Base-by-base conservation (phyloP, 805 yeast genomes). In the Hanseniaspora jakobsenii region DNA sequence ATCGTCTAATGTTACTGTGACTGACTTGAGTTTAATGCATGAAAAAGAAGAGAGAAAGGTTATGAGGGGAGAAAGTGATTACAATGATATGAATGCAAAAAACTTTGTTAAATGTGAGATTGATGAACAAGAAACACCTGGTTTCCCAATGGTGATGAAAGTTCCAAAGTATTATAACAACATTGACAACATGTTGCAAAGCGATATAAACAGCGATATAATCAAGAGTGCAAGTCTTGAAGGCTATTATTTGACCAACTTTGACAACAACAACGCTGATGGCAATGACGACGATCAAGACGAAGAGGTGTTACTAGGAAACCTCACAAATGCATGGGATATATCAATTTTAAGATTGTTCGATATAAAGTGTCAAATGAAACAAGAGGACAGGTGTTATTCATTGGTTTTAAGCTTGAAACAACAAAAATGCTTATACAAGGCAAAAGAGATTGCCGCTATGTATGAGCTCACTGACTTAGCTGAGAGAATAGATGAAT, bases 361-460 rank as follows among this genome's bases (percentile, higher is more conserved):
- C 58, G 87, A 81, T 3, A 66, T 64, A 12, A 75, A 89, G 1
- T 87, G 95, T 60, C 67, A 75, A 16, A 80, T 77, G 18, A 72
- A 75, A 32, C 72, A 77, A 44, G 59, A 71, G 32, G 70, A 71
- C 43, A 79, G 78, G 58, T 91, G 94, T 1, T 66, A 75, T 49
- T 77, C 80, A 27, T 59, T 91, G 23, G 86, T 76, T 6, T 70
- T 68, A 49, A 75, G 81, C 54, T 66, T 89, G 52, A 74, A 76
- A 52, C 80, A 77, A 51, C 89, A 81, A 49, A 77, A 80, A 52
- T 93, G 94, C 2, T 64, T 87, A 50, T 71, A 70, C 45, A 95
- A 95, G 0, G 95, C 96, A 1, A 66, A 74, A 12, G 81, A 81
- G 61, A 82, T 89, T 44, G 85, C 95, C 1, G 82, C 82, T 55